Conservation (phyloP, 2,329 filamentous ascomycete species). For the Microsporum audouinii region DNA sequence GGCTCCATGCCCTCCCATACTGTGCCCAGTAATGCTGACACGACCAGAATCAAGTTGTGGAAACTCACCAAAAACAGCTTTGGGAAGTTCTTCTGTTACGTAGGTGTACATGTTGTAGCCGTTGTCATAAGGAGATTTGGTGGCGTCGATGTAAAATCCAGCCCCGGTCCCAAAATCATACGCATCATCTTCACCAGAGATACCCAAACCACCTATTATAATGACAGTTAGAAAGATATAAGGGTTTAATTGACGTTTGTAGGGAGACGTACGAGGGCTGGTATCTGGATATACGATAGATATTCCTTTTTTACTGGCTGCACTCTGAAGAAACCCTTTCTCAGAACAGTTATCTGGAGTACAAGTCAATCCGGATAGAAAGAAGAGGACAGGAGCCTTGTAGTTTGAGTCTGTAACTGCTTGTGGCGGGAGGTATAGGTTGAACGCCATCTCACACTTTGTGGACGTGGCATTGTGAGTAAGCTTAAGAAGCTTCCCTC, state of each 20-base stretch:
- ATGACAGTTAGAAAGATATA: not conserved
- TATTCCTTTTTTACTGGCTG: constrained; percentile 67
- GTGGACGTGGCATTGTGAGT: constrained; percentile 69
- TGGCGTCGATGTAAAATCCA: constrained; percentile 90
- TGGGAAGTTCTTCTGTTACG: constrained; percentile 76
- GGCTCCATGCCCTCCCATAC: constrained; percentile 94
- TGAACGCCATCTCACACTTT: constrained; percentile 80
- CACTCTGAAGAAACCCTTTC: constrained; percentile 82
- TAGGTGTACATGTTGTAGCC: constrained; percentile 95
- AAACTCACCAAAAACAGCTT: constrained; percentile 60
- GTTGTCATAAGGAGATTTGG: constrained; percentile 56
- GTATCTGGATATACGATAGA: constrained; percentile 95
- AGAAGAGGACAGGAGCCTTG: constrained; percentile 77
- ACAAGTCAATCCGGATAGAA: constrained; percentile 88
- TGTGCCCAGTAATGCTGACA: constrained; percentile 83
- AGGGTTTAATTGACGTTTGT: not conserved
- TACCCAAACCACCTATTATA: constrained; percentile 54
- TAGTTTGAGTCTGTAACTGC: constrained; percentile 42
- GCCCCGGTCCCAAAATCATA: constrained; percentile 91
- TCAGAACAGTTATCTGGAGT: constrained; percentile 69
- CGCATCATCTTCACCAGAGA: constrained; percentile 71
- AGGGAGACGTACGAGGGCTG: constrained; percentile 55
- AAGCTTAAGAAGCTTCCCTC: constrained; percentile 89
- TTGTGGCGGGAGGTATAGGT: constrained; percentile 76
- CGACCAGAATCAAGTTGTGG: constrained; percentile 56